Percentiles rank a stretch among this genome's conserved stretches.
These are phyloP conservation scores for Fusarium praegraminearum DNA, from an alignment of 2,329 filamentous ascomycete genomes.

Conservation along the genomic window DNA sequence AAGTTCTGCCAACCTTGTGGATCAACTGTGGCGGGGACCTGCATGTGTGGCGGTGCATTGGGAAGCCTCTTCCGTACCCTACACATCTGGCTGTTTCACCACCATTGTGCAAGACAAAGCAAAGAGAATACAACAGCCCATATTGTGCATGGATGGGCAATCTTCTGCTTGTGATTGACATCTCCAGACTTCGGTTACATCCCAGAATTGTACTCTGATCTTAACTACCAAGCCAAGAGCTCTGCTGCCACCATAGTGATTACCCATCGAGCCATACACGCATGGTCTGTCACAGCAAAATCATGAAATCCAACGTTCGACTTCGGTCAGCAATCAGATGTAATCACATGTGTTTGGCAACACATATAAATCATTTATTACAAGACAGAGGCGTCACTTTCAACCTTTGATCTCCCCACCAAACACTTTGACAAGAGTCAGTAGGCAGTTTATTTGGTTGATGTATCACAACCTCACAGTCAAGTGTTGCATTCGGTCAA, in stretches of 20 bases:
- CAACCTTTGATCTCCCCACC: constrained; percentile 25
- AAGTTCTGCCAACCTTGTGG: constrained; percentile 45
- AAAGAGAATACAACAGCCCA: neutral
- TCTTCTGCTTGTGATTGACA: neutral
- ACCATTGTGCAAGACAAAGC: neutral
- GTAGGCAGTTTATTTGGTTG: constrained; percentile 10
- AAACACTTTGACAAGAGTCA: constrained; percentile 5
- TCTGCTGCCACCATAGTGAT: neutral
- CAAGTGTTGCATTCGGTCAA: neutral
- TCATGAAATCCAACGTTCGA: constrained; percentile 20
- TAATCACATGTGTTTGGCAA: neutral
- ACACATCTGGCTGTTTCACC: neutral
- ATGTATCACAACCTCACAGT: constrained; percentile 16
- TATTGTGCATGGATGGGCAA: neutral
- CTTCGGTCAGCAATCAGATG: neutral
- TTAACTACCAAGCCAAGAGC: neutral
- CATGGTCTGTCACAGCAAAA: neutral
- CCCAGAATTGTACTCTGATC: neutral
- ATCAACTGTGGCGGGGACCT: constrained; percentile 38
- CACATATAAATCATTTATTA: constrained; percentile 17
- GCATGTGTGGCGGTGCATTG: constrained; percentile 25
- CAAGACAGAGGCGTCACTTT: constrained; percentile 28
- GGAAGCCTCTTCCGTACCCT: constrained; percentile 36
- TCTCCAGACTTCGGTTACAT: neutral
- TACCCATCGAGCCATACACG: neutral